Base-by-base conservation (phyloP, 306 rosid species). In the Fragaria nilgerrensis region DNA sequence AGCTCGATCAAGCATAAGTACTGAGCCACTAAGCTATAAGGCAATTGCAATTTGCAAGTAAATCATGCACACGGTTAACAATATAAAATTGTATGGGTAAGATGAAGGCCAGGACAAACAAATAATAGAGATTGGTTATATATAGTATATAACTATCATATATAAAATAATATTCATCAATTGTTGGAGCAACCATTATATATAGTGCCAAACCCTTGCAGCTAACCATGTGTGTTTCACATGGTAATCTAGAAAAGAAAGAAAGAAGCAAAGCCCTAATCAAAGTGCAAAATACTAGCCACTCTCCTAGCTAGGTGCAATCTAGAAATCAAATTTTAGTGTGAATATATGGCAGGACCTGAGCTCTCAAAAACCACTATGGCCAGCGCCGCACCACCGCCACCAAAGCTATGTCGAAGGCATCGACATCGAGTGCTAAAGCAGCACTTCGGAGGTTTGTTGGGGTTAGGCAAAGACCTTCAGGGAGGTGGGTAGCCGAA, bases 401-500 rank as follows among this genome's bases (percentile, higher is more conserved):
- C 69, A 56, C 70, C 67, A 65, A 76, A 62, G 71, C 63, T 70
- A 64, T 72, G 39, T 45, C 66, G 15, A 45, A 67, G n/a, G 81
- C 79, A 79, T 53, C 93, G 0, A 29, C 77, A 2, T 43, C 78
- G 37, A 61, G 20, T 1, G 82, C 49, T 52, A 85, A 84, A 41
- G 68, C 84, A 16, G 27, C 80, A 4, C 75, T 75, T 10, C 78
- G 87, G 70, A 82, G 92, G 70, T 94, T 89, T 79, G 88, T 94
- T 73, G 98, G 98, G 44, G 97, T 94, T 12, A 81, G 98, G 67
- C 96, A 90, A 75, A 87, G 98, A 23, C 98, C 97, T 1, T 94
- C 98, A 0, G 98, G 98, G 4, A 82, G 98, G 43, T 94, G 98
- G 98, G 97, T 94, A 9, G 97, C 98, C 15, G 97, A 94, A 82